phyloP scores from a whole-genome alignment of 352 stramenopile species.

The Globisporangium radiosum region DNA sequence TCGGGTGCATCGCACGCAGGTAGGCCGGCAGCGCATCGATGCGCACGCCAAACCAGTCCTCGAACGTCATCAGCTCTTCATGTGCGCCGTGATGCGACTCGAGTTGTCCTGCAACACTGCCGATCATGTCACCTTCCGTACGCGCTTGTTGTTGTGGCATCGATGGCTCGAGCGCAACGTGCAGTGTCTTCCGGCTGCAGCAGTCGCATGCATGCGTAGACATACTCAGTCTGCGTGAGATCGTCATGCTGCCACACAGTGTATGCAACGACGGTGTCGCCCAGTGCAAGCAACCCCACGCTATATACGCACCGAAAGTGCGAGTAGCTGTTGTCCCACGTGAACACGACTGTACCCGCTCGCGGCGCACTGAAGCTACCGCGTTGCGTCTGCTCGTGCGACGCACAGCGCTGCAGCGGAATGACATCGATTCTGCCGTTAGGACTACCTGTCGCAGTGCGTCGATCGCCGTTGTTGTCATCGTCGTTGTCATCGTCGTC shows the following conservation, averaged over 20 bases:
- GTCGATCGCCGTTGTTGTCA: constrained; percentile 18
- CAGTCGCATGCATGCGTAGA: neutral
- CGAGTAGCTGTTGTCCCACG: constrained; percentile 62
- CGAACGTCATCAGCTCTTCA: constrained; percentile 41
- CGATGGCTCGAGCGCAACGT: constrained; percentile 25
- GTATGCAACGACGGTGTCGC: too few relatives aligned
- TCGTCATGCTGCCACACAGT: too few relatives aligned
- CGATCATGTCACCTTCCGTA: neutral
- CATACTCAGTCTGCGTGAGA: neutral
- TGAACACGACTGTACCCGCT: constrained; percentile 42
- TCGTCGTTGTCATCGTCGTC: constrained; percentile 19
- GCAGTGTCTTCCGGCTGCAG: constrained; percentile 31
- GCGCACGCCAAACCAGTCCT: constrained; percentile 50
- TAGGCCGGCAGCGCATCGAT: constrained; percentile 31
- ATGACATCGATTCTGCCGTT: constrained; percentile 29
- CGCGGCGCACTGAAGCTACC: constrained; percentile 26
- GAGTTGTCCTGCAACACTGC: neutral
- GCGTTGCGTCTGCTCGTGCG: constrained; percentile 27
- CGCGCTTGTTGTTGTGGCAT: neutral
- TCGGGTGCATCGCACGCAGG: constrained; percentile 28
- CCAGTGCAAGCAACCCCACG: too few relatives aligned
- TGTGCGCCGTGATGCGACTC: constrained; percentile 28
- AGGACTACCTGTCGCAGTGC: neutral
- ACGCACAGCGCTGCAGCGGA: constrained; percentile 23
- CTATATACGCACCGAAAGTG: constrained; percentile 30